Conservation (phyloP, 2,329 filamentous ascomycete species). For the Monosporascus ibericus region DNA sequence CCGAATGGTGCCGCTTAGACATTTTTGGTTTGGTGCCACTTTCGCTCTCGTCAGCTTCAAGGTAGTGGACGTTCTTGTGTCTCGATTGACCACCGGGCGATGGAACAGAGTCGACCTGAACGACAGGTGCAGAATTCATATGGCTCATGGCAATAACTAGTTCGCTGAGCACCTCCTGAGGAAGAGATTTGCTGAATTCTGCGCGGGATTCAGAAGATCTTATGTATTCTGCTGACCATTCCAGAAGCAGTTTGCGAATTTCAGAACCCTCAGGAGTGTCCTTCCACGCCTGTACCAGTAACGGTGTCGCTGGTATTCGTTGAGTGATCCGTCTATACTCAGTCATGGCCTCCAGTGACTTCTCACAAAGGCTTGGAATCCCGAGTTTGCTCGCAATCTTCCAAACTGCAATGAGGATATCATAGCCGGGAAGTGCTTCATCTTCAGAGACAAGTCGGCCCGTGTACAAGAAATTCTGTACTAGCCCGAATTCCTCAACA, state of each 20-base stretch:
- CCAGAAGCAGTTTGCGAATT: conserved; percentile 51
- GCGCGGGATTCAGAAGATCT: conserved; percentile 48
- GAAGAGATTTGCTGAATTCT: conserved; percentile 55
- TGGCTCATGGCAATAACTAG: conserved; percentile 58
- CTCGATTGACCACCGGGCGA: conserved; percentile 14
- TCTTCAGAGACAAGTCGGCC: conserved; percentile 37
- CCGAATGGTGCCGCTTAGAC: conserved; percentile 35
- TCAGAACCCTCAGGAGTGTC: conserved; percentile 56
- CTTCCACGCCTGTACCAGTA: conserved; percentile 56
- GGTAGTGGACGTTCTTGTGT: conserved; percentile 44
- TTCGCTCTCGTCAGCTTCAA: conserved; percentile 37
- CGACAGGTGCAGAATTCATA: conserved; percentile 34
- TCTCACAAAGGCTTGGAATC: conserved; percentile 50
- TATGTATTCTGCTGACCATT: conserved; percentile 60
- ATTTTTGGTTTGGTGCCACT: conserved; percentile 24
- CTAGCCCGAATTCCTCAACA: conserved; percentile 47
- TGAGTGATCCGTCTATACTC: conserved; percentile 47
- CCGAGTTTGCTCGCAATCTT: conserved; percentile 47
- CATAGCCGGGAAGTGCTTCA: conserved; percentile 43
- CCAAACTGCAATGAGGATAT: conserved; percentile 49
- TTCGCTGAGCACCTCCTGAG: conserved; percentile 57
- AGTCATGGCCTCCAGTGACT: conserved; percentile 50
- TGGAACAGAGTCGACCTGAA: conserved; percentile 21
- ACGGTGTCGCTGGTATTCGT: conserved; percentile 50
- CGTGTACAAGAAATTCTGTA: conserved; percentile 50